These are phyloP conservation scores for Dryadomyces sulphureus DNA, from an alignment of 2,329 filamentous ascomycete genomes.

Conservation along the genomic window DNA sequence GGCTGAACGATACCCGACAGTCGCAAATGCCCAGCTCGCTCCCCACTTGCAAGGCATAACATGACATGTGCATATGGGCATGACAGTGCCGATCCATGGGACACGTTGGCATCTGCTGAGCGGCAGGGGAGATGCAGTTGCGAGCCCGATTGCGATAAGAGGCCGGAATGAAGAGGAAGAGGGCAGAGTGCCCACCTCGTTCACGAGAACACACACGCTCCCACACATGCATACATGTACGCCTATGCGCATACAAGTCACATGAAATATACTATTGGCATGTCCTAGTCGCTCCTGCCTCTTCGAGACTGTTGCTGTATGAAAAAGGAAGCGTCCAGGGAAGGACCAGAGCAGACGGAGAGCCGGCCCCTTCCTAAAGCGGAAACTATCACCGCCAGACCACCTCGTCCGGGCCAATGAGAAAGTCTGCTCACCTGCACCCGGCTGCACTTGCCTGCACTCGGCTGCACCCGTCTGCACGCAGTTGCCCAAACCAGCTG, in stretches of 20 bases:
- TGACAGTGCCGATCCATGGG: background rate
- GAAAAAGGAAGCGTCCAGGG: background rate
- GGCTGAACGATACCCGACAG: background rate
- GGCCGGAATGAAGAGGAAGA: background rate
- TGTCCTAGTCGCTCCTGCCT: background rate
- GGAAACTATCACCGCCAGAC: background rate
- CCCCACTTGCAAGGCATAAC: too few species aligned
- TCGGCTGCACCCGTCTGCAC: too few species aligned
- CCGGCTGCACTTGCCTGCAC: too few species aligned
- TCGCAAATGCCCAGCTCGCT: too few species aligned
- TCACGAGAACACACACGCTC: background rate
- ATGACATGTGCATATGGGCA: too few species aligned
- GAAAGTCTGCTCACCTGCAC: slow-evolving; percentile 2
- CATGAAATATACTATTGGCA: background rate
- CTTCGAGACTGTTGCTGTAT: background rate
- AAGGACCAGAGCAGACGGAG: background rate
- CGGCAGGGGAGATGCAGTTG: background rate
- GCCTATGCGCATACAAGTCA: background rate
- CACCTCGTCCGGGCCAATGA: slow-evolving; percentile 2
- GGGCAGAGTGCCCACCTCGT: background rate
- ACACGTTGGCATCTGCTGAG: background rate
- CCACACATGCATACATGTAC: background rate
- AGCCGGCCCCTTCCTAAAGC: background rate
- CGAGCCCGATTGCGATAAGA: background rate
- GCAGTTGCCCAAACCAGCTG: background rate